Percentiles rank a stretch among this genome's conserved stretches.
Conservation (phyloP, 2,329 filamentous ascomycete genomes). For the Metarhizium anisopliae region DNA sequence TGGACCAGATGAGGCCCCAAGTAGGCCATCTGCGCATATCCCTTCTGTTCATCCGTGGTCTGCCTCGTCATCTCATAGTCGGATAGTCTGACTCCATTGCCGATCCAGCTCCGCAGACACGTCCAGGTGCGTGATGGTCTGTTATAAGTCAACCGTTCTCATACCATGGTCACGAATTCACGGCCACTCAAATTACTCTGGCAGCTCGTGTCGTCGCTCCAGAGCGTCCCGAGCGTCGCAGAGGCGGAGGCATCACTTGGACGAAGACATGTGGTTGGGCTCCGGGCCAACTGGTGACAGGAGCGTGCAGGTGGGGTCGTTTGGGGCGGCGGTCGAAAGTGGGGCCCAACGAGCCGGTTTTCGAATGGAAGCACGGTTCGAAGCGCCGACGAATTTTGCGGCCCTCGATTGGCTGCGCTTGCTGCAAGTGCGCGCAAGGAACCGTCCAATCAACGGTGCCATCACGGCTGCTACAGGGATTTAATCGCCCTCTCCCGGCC, state of each 20-base stretch:
- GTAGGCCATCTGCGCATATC: neutral
- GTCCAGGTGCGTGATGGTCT: neutral
- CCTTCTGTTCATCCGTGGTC: neutral
- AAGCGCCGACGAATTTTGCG: conserved; percentile 24
- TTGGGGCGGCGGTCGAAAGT: conserved; percentile 19
- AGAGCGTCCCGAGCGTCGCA: neutral
- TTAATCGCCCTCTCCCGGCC: conserved; percentile 21
- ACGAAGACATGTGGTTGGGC: conserved; percentile 22
- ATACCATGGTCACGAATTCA: neutral
- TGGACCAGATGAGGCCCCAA: neutral
- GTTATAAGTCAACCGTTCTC: neutral
- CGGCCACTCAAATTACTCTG: neutral
- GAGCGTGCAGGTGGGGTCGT: neutral
- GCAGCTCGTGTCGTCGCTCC: neutral
- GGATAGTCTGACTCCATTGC: neutral
- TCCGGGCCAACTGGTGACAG: conserved; percentile 4
- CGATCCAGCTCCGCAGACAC: neutral
- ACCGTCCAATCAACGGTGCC: conserved; percentile 22
- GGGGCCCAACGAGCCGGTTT: conserved; percentile 14
- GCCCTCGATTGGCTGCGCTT: conserved; percentile 26
- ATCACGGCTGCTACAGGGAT: conserved; percentile 26
- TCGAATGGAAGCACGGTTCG: conserved; percentile 22
- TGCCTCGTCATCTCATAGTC: neutral
- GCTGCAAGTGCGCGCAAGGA: conserved; percentile 16
- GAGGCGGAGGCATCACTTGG: conserved; percentile 2